Evolutionary conservation across 2,329 filamentous ascomycete genomes (phyloP), one percentile per base, ranked within the genome.

Genomic region (Phaeomoniella chlamydospora): DNA sequence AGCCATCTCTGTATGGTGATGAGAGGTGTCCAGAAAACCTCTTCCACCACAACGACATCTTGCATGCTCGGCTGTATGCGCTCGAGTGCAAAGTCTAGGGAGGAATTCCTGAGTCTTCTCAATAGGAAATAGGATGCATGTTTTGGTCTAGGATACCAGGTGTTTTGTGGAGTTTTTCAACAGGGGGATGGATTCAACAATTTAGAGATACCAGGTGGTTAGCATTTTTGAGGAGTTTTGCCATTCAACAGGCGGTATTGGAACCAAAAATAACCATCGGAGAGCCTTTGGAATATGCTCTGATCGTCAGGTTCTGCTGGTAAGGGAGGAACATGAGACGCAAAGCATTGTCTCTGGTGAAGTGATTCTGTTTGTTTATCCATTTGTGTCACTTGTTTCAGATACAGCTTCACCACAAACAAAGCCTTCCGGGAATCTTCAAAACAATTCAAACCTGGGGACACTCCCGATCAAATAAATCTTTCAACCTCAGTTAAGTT

Each of bases 1-100:
- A 87, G 77, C 51, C 90, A 98, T 61, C 66, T 96, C 33, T 98
- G 90, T 67, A 98, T 96, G 88, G 86, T 94, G 12, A 96, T 94
- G 87, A 76, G 90, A 33, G 90, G 90, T n/a, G 88, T 98, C 6
- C 75, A 94, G 55, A 94, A 98, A 68, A 86, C 85, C 0, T 74
- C 70, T 29, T 78, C 82, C 35, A 80, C 74, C 13, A 96, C 90
- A 4, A 90, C 92, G 26, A 98, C 90, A 13, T 94, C 86, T 64
- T 96, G 88, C 56, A 92, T 98, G 61, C 72, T 96, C n/a, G 90
- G 90, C 29, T 87, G 86, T 50, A 93, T 98, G 68, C 79, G 94
- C 53, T 79, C 78, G 41, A 85, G 83, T 49, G 84, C 85, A 41
- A 94, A 94, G 69, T 94, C 88, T 9, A 70, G 90, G 49, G 92